Base-by-base conservation (phyloP, 2,329 filamentous ascomycete species). In the Pyricularia sp. region DNA sequence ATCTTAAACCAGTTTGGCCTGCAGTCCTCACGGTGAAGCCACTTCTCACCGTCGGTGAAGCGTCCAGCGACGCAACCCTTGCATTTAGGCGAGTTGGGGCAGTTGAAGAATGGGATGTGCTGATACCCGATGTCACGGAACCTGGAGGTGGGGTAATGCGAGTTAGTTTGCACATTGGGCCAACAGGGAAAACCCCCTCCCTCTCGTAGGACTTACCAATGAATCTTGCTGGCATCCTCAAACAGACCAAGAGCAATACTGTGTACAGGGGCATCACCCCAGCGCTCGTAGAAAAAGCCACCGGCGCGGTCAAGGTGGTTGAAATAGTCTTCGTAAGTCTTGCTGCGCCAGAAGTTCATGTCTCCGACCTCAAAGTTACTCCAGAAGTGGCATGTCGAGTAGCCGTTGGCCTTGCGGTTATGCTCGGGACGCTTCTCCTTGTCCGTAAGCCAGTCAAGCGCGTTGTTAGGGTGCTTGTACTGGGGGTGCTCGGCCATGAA, bases 91-190 rank as follows among this genome's bases (percentile, higher is more conserved):
- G 91, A 97, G 81, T 97, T 98, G 71, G 95, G 95, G 77, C 95
- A 99, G 82, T 99, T 99, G 85, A 97, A 97, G 82, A 97, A 99
- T 64, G 95, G 95, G 68, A 98, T 94, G 75, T 99, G 95, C 76
- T 97, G 93, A 81, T 99, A 99, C 69, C 95, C 95, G 73, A 99
- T 98, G 78, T 99, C 95, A 68, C 94, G 94, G 90, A 99, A 99
- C 94, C 94, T 97, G 72, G 7, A 33, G 30, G 33, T 28, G 59
- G 71, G 58, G n/a, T 68, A n/a, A 55, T 23, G 2, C 25, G 42
- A 33, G 23, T 28, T 20, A 36, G 36, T 11, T 23, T 36, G 20
- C 5, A 14, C 2, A 3, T 6, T 11, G 5, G 31, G 31, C 30
- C 12, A 63, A 70, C 31, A 55, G 4, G 55, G 25, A 17, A 36